Conservation (phyloP, 2,329 filamentous ascomycete species). For the Seiridium unicorne region DNA sequence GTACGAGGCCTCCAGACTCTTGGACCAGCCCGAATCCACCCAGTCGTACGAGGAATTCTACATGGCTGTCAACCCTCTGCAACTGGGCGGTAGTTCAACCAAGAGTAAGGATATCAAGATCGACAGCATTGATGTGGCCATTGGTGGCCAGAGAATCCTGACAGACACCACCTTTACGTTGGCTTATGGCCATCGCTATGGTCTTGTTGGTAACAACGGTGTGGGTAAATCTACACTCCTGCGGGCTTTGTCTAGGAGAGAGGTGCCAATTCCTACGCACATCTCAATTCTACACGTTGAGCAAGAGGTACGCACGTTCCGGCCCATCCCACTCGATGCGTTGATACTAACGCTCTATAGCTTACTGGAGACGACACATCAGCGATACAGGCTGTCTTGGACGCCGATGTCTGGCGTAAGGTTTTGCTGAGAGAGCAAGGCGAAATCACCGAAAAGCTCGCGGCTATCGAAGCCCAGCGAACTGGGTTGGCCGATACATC, state of each 20-base stretch:
- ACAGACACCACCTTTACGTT: constrained; percentile 88
- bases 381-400: constrained; percentile 89
- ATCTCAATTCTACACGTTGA: constrained; percentile 99
- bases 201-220: constrained; percentile 98
- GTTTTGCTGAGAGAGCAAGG: constrained; percentile 87
- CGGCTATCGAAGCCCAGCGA: constrained; percentile 74
- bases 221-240: constrained; percentile 96
- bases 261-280: constrained; percentile 90
- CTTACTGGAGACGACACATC: constrained; percentile 94
- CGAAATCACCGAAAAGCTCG: constrained; percentile 75
- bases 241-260: constrained; percentile 85
- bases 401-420: constrained; percentile 98
- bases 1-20: constrained; percentile 89
- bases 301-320: constrained; percentile 71
- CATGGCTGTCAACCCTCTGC: constrained; percentile 97
- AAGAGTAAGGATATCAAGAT: constrained; percentile 99
- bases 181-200: constrained; percentile 90
- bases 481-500: constrained; percentile 86
- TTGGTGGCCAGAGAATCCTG: constrained; percentile 83
- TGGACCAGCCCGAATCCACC: constrained; percentile 77
- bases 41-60: constrained; percentile 99
- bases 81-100: constrained; percentile 70
- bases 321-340: not conserved
- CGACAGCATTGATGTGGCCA: constrained; percentile 92
- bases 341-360: constrained; percentile 39